Base-by-base conservation (phyloP, 768 basidiomycete species). In the Agrocybe chaxingu region DNA sequence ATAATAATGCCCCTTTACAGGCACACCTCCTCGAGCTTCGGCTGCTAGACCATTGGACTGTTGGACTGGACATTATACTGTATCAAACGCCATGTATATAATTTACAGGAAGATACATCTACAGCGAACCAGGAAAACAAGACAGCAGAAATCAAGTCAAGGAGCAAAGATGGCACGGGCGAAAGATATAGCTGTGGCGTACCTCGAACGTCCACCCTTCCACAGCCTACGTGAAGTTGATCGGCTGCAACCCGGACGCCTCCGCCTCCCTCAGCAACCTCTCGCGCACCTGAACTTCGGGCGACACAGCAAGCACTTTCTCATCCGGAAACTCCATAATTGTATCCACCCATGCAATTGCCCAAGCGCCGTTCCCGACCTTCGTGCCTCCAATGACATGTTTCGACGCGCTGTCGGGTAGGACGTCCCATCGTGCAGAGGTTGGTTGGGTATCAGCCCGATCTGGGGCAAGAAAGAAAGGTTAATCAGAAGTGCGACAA, bases 311-410 rank as follows among this genome's bases (percentile, higher is more conserved):
- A 9, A 47, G 45, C 10, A 29, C 43, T 8, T 45, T 42, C 3
- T 51, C 40, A 8, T 55, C 58, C 5, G 64, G 59, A 3, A 66
- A 50, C 41, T 77, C 73, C 75, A 79, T 75, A 47, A 76, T 59
- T 0, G 78, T 80, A 57, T 91, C 90, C 13, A 91, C 74, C 81
- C 86, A 89, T 3, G 87, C 86, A 44, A 92, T 64, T 0, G 78
- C 88, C 92, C 91, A 92, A 3, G 86, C 89, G 0, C 80, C 82
- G 57, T 86, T 83, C 6, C 92, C 90, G 1, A 79, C 80, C 64
- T 87, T 89, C 0, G 84, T 79, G 2, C 87, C 87, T 0, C 87
- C 89, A 7, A 89, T 69, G 16, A 88, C 67, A 1, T 70, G 71
- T 54, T 75, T 75, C 12, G 66, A 69, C 0, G 60, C 61, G 0